Evolutionary conservation across 345 rosid genomes (phyloP).

Genomic region (Salix koriyanagi): DNA sequence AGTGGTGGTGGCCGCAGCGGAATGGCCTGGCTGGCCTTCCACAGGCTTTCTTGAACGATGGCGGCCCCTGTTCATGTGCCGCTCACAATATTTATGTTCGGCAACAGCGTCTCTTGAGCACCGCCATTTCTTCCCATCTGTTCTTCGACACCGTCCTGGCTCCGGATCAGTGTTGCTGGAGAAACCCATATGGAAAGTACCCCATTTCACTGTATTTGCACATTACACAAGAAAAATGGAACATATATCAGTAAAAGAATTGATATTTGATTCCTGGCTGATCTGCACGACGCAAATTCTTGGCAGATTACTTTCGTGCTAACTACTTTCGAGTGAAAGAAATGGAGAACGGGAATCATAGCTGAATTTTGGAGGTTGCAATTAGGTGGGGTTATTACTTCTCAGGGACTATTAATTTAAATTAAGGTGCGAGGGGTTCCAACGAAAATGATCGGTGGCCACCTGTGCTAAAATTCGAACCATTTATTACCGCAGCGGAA

Average conservation of each 20-base stretch:
- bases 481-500: neutral
- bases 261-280: neutral
- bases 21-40: conserved; percentile 93
- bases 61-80: conserved; percentile 97
- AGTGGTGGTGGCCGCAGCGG: conserved; percentile 41
- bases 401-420: neutral
- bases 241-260: neutral
- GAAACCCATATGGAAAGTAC: conserved; percentile 76
- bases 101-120: conserved; percentile 92
- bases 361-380: neutral
- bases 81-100: conserved; percentile 92
- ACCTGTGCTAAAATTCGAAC: too few relatives aligned
- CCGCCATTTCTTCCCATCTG: conserved; percentile 99
- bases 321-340: neutral
- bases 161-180: conserved; percentile 81
- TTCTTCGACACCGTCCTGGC: conserved; percentile 94
- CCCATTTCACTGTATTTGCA: conserved; percentile 57
- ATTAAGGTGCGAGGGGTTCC: neutral
- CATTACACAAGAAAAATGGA: neutral
- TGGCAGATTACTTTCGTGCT: neutral
- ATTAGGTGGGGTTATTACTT: too few relatives aligned
- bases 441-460: neutral
- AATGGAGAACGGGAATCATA: neutral
- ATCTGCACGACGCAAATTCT: neutral
- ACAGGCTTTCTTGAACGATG: conserved; percentile 99